These are phyloP conservation scores for Bipolaris victoriae DNA, from an alignment of 2,329 filamentous ascomycete genomes.

Conservation along the genomic window DNA sequence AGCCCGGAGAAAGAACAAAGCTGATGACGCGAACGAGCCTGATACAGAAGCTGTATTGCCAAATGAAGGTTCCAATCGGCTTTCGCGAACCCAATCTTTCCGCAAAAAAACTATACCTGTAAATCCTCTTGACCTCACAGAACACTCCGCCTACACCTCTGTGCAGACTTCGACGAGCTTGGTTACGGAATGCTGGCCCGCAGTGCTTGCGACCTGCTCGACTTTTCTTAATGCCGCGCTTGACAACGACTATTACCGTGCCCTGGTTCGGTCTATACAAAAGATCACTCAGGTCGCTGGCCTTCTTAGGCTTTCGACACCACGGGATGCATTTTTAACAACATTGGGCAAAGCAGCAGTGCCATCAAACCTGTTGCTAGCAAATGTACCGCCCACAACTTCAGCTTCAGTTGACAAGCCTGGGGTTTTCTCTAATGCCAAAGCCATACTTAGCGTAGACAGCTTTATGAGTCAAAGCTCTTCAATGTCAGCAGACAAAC, in stretches of 20 bases:
- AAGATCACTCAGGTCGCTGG: conserved; percentile 95
- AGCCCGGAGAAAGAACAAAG: conserved; percentile 51
- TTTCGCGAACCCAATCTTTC: conserved; percentile 70
- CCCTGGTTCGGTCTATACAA: conserved; percentile 89
- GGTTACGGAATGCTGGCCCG: conserved; percentile 93
- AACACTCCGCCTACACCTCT: conserved; percentile 72
- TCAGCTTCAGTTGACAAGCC: conserved; percentile 57
- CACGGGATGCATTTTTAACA: conserved; percentile 91
- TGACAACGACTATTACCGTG: conserved; percentile 92
- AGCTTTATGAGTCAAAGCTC: conserved; percentile 67
- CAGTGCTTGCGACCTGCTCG: conserved; percentile 90
- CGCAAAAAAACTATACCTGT: conserved; percentile 78
- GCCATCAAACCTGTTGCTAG: conserved; percentile 70
- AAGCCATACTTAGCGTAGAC: conserved; percentile 76
- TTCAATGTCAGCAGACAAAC: conserved; percentile 60
- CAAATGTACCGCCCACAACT: conserved; percentile 46
- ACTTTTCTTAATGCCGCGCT: conserved; percentile 92
- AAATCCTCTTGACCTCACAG: conserved; percentile 79
- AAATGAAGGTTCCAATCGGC: conserved; percentile 22
- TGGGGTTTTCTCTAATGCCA: conserved; percentile 72
- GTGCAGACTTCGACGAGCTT: conserved; percentile 80
- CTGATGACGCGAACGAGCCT: conserved; percentile 32
- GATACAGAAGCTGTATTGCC: conserved; percentile 37
- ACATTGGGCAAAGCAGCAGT: conserved; percentile 93
- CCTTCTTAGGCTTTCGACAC: conserved; percentile 80